Evolutionary conservation across 768 basidiomycete species (phyloP).

Genomic region (Lentinula detonsa): DNA sequence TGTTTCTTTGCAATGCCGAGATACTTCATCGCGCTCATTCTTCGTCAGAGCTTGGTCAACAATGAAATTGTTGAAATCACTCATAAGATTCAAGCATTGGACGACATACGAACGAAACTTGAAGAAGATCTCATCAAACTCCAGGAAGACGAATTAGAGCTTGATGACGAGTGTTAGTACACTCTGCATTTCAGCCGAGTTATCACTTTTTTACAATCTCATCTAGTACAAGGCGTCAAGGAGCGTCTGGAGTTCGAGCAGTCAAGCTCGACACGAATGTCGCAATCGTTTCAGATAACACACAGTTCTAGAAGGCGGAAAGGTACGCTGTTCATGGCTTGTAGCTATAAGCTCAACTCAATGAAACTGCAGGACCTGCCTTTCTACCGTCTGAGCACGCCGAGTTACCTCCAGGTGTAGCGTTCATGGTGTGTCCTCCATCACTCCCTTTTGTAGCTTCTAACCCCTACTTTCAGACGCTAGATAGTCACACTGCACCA

Average conservation of each 20-base stretch:
- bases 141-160: slow-evolving; percentile 92
- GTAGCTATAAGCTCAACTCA: background rate
- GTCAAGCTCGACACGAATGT: slow-evolving; percentile 19
- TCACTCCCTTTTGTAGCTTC: slow-evolving; percentile 8
- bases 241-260: slow-evolving; percentile 78
- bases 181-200: background rate
- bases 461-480: slow-evolving; percentile 45
- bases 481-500: slow-evolving; percentile 74
- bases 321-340: slow-evolving; percentile 30
- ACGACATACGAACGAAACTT: slow-evolving; percentile 71
- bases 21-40: slow-evolving; percentile 9
- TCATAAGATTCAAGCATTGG: slow-evolving; percentile 81
- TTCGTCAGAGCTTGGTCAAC: slow-evolving; percentile 68
- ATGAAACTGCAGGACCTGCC: slow-evolving; percentile 60
- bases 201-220: slow-evolving; percentile 7
- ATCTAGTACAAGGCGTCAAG: slow-evolving; percentile 79
- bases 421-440: slow-evolving; percentile 79
- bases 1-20: slow-evolving; percentile 19
- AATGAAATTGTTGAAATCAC: slow-evolving; percentile 88
- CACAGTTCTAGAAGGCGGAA: slow-evolving; percentile 66
- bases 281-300: slow-evolving; percentile 38
- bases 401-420: slow-evolving; percentile 87
- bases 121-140: slow-evolving; percentile 79
- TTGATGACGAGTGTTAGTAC: slow-evolving; percentile 89
- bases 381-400: slow-evolving; percentile 98